Evolutionary conservation across 305 asterid species (phyloP).

Genomic region (Petunia hybrid): DNA sequence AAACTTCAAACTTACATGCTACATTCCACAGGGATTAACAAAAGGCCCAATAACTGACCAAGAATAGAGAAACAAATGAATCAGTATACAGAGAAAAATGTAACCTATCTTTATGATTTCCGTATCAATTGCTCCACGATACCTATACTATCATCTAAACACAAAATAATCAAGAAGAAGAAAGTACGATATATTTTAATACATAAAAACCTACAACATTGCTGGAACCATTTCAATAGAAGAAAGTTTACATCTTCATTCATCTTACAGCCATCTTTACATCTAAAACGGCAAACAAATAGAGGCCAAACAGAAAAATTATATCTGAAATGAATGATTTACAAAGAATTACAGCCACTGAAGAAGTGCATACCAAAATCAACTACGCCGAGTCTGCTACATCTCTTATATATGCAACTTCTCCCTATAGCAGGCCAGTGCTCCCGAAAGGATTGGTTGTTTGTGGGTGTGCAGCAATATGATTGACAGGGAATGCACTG

Average conservation of each 20-base stretch:
- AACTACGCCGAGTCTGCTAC: slow-evolving; percentile 53
- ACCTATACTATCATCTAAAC: too few relatives aligned
- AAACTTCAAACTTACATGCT: too few relatives aligned
- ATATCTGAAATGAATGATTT: slow-evolving; percentile 40
- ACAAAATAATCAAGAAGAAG: too few relatives aligned
- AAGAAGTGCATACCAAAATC: slow-evolving; percentile 43
- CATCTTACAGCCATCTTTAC: slow-evolving; percentile 3
- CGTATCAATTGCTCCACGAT: too few relatives aligned
- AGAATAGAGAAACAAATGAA: too few relatives aligned
- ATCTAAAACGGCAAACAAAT: neutral
- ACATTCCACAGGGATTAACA: too few relatives aligned
- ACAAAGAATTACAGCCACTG: slow-evolving; percentile 37
- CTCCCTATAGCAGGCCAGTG: slow-evolving; percentile 56
- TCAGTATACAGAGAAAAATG: too few relatives aligned
- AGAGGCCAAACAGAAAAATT: slow-evolving; percentile 25
- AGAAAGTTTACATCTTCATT: neutral
- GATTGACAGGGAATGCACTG: slow-evolving; percentile 65
- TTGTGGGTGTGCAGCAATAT: slow-evolving; percentile 58
- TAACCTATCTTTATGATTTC: too few relatives aligned
- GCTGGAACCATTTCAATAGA: neutral
- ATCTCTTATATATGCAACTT: slow-evolving; percentile 42
- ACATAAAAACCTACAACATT: neutral
- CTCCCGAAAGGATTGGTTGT: slow-evolving; percentile 73
- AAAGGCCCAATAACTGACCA: too few relatives aligned
- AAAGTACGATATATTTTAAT: too few relatives aligned